Conservation (phyloP, 2,329 filamentous ascomycete species). For the Talaromyces sp. region DNA sequence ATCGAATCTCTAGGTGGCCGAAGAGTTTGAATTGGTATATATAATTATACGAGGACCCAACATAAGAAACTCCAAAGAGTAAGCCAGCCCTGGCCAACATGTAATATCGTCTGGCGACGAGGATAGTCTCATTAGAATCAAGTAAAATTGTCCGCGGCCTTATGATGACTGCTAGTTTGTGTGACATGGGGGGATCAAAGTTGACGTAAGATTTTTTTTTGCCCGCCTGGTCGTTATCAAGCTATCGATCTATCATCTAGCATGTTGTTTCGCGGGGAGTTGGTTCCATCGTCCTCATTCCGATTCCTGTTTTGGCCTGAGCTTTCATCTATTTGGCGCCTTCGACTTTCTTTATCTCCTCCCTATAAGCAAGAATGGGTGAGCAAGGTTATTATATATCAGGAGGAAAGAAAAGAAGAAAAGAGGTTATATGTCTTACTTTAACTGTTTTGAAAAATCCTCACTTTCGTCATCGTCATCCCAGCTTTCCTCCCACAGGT, state of each 20-base stretch:
- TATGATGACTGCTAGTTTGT: not conserved
- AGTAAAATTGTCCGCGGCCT: not conserved
- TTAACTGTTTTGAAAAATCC: conserved; percentile 91
- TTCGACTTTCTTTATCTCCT: conserved; percentile 93
- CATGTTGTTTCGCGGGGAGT: not conserved
- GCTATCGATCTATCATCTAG: not conserved
- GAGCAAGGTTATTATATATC: not conserved
- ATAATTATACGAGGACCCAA: not conserved
- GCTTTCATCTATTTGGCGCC: conserved; percentile 58
- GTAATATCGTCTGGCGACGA: not conserved
- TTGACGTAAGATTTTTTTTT: not conserved
- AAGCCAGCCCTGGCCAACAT: not conserved
- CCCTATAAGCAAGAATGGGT: conserved; percentile 16
- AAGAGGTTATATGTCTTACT: conserved; percentile 53
- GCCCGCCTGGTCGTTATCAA: not conserved
- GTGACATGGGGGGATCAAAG: not conserved
- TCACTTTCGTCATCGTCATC: conserved; percentile 97
- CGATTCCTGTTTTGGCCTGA: not conserved
- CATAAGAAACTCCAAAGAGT: not conserved
- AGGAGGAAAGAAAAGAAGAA: not conserved
- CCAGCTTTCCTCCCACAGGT: conserved; percentile 99
- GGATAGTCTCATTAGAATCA: not conserved
- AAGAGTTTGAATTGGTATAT: not conserved
- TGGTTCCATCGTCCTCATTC: not conserved
- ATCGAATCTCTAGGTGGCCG: conserved; percentile 6